These are phyloP conservation scores for Licmophora abbreviata DNA, from an alignment of 108 stramenopile genomes.

Conservation along the genomic window DNA sequence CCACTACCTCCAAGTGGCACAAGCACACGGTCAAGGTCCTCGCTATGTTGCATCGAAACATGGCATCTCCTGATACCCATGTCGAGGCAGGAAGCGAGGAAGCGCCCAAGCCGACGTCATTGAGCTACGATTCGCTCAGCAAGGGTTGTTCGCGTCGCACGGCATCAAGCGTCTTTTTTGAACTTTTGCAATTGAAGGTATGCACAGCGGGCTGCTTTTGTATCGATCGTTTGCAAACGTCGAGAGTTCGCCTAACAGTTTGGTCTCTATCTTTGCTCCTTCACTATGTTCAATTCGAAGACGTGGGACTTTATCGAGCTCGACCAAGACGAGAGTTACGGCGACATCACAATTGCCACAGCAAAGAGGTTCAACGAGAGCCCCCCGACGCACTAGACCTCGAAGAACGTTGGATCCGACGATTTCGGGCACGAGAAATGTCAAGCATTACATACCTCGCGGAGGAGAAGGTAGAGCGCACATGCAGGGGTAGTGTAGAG, in stretches of 20 bases:
- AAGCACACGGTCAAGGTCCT: slow-evolving; percentile 81
- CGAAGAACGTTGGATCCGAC: too few species aligned
- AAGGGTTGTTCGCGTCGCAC: slow-evolving; percentile 61
- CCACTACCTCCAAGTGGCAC: slow-evolving; percentile 81
- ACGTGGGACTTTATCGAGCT: slow-evolving; percentile 97
- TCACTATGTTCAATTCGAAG: slow-evolving; percentile 41
- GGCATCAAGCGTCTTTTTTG: slow-evolving; percentile 85
- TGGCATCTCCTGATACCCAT: slow-evolving; percentile 31
- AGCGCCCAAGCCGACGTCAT: slow-evolving; percentile 23
- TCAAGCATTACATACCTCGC: too few species aligned
- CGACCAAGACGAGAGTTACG: slow-evolving; percentile 84
- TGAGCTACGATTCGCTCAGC: slow-evolving; percentile 62
- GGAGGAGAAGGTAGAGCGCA: too few species aligned
- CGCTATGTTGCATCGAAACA: slow-evolving; percentile 47
- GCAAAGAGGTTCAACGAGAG: too few species aligned
- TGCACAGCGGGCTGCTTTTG: too few species aligned
- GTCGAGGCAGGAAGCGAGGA: slow-evolving; percentile 28
- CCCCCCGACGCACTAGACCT: not conserved
- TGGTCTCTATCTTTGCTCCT: not conserved
- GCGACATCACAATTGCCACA: slow-evolving; percentile 77
- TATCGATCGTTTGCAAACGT: too few species aligned
- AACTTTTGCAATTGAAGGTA: slow-evolving; percentile 75
- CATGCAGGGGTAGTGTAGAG: too few species aligned
- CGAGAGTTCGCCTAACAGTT: not conserved
- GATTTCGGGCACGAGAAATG: too few species aligned